These are phyloP conservation scores for Punica granatum DNA, from an alignment of 345 rosid species.

Conservation along the genomic window DNA sequence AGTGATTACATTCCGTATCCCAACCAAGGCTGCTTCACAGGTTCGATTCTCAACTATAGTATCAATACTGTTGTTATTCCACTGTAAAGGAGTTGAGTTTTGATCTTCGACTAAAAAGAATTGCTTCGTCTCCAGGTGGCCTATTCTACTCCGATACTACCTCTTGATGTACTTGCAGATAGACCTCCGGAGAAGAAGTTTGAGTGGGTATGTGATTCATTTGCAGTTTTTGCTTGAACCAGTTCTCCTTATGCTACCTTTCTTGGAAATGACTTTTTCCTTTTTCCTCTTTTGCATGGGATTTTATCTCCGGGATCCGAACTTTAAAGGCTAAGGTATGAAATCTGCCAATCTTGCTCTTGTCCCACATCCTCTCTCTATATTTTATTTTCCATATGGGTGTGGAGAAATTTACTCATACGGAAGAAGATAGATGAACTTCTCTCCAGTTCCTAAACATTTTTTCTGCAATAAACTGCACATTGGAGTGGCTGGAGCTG, in stretches of 20 bases:
- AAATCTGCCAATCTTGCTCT: slow-evolving; percentile 5
- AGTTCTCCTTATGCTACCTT: not conserved
- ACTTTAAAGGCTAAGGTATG: slow-evolving; percentile 81
- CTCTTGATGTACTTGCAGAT: slow-evolving; percentile 83
- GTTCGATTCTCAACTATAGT: slow-evolving; percentile 22
- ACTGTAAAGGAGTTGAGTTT: not conserved
- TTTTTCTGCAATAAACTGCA: not conserved
- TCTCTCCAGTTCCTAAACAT: not conserved
- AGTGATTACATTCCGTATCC: slow-evolving; percentile 75
- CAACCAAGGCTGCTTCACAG: slow-evolving; percentile 78
- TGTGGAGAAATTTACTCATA: not conserved
- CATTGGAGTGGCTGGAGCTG: not conserved
- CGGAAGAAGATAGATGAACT: not conserved
- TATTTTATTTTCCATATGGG: not conserved
- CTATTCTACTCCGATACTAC: slow-evolving; percentile 71
- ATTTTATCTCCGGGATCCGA: slow-evolving; percentile 16
- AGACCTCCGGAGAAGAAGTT: slow-evolving; percentile 59
- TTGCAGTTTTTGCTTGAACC: not conserved
- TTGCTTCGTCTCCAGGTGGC: slow-evolving; percentile 44
- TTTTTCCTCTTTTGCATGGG: slow-evolving; percentile 31
- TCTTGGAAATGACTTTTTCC: slow-evolving; percentile 11
- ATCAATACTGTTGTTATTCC: not conserved
- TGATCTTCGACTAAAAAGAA: not conserved
- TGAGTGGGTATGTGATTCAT: slow-evolving; percentile 43
- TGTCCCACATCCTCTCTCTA: not conserved